A percentile compares a stretch with the other conserved stretches of the same genome.
These are phyloP conservation scores for Wickerhamiella shivajii DNA, from an alignment of 805 yeast species.

Conservation along the genomic window DNA sequence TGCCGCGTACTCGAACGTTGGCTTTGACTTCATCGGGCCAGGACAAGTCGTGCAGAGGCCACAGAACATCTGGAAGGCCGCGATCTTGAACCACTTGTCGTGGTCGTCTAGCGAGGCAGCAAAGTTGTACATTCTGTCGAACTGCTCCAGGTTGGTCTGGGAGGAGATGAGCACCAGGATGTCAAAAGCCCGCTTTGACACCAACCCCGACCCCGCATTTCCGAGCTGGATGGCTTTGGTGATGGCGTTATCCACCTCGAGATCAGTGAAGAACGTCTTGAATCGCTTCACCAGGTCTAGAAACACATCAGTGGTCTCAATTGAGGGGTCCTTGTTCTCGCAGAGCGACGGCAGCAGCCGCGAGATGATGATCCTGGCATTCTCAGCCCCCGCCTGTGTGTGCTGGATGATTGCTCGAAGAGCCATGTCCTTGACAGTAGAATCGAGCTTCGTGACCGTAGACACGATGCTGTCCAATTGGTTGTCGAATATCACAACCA, in stretches of 20 bases:
- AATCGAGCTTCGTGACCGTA: slow-evolving; percentile 7
- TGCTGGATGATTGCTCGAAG: slow-evolving; percentile 22
- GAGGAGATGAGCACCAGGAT: slow-evolving; percentile 33
- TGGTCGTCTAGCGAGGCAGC: background rate
- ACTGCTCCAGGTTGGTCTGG: slow-evolving; percentile 19
- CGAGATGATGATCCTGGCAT: slow-evolving; percentile 17
- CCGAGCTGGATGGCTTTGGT: slow-evolving; percentile 27
- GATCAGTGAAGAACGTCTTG: slow-evolving; percentile 29
- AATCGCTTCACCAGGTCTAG: slow-evolving; percentile 39
- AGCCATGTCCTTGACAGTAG: slow-evolving; percentile 18
- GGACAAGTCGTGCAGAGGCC: slow-evolving; percentile 12
- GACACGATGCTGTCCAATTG: slow-evolving; percentile 8
- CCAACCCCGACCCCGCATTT: slow-evolving; percentile 30
- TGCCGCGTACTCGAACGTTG: background rate
- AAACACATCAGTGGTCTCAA: slow-evolving; percentile 49
- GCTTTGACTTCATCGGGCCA: slow-evolving; percentile 21
- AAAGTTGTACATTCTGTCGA: slow-evolving; percentile 10
- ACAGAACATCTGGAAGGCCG: slow-evolving; percentile 10
- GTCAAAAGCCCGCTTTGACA: slow-evolving; percentile 36
- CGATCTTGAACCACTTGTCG: slow-evolving; percentile 12
- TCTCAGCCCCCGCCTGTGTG: slow-evolving; percentile 15
- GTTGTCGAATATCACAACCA: slow-evolving; percentile 24
- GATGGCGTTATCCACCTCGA: slow-evolving; percentile 24
- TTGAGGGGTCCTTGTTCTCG: slow-evolving; percentile 18
- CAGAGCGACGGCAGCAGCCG: slow-evolving; percentile 15